Percentiles rank a stretch among this genome's conserved stretches.
phyloP scores from a whole-genome alignment of 805 yeast species.

The Candida schatavii region DNA sequence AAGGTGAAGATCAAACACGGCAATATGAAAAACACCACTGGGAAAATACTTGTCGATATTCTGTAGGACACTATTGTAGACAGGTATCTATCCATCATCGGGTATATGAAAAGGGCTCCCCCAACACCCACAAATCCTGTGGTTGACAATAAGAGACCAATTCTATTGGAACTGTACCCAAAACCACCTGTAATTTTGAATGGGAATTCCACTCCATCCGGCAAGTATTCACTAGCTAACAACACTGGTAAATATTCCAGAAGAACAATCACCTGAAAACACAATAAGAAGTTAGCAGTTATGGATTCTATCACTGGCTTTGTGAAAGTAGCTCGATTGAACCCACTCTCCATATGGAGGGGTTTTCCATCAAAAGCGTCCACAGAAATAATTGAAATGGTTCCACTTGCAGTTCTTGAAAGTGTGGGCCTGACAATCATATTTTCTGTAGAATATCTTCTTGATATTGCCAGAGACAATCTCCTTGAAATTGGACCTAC shows the following conservation, averaged over 20 bases:
- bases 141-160: slow-evolving; percentile 49
- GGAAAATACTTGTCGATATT: slow-evolving; percentile 37
- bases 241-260: slow-evolving; percentile 57
- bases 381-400: not conserved
- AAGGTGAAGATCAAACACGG: slow-evolving; percentile 50
- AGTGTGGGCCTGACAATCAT: slow-evolving; percentile 7
- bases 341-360: slow-evolving; percentile 13
- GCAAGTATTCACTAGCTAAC: slow-evolving; percentile 35
- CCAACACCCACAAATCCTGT: slow-evolving; percentile 55
- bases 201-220: slow-evolving; percentile 41
- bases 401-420: slow-evolving; percentile 7
- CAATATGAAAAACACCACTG: slow-evolving; percentile 41
- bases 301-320: slow-evolving; percentile 29
- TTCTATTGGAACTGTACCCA: slow-evolving; percentile 43
- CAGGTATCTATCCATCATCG: slow-evolving; percentile 47
- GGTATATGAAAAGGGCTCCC: slow-evolving; percentile 49
- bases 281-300: slow-evolving; percentile 37
- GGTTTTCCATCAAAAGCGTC: slow-evolving; percentile 3
- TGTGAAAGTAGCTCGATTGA: slow-evolving; percentile 23
- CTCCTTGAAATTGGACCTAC: slow-evolving; percentile 1
- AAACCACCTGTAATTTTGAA: slow-evolving; percentile 51
- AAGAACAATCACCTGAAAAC: slow-evolving; percentile 48
- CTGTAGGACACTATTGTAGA: slow-evolving; percentile 46
- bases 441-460: slow-evolving; percentile 4
- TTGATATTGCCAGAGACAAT: slow-evolving; percentile 3